Conservation (phyloP, 192 early-diverging fungal species). For the Mortierella hygrophila region DNA sequence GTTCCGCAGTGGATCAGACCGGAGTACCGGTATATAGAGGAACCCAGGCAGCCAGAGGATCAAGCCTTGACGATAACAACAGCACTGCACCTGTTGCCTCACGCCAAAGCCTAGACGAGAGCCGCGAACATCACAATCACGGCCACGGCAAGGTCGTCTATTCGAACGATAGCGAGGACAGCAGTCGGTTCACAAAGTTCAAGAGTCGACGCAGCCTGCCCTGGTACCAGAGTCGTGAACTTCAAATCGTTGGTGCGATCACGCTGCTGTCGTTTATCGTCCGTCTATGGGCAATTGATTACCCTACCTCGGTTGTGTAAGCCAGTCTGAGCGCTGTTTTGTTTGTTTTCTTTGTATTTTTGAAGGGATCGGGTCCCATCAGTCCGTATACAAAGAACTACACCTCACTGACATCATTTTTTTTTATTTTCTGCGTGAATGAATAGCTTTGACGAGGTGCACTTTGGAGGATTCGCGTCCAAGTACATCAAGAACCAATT, state of each 20-base stretch:
- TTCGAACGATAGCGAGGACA: slow-evolving; percentile 4
- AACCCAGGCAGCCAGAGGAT: not conserved
- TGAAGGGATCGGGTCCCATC: too few relatives aligned
- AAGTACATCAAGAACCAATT: slow-evolving; percentile 88
- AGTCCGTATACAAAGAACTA: not conserved
- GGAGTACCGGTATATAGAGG: slow-evolving; percentile 31
- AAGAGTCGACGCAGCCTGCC: slow-evolving; percentile 25
- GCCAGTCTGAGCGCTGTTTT: slow-evolving; percentile 29
- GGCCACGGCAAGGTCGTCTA: not conserved
- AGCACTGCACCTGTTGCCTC: not conserved
- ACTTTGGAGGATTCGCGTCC: slow-evolving; percentile 97
- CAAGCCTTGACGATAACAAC: slow-evolving; percentile 13
- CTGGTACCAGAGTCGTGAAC: slow-evolving; percentile 50
- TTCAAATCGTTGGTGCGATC: slow-evolving; percentile 42
- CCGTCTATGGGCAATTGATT: slow-evolving; percentile 55
- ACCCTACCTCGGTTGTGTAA: slow-evolving; percentile 66
- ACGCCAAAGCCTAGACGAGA: not conserved
- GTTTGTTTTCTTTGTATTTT: not conserved
- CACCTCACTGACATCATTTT: not conserved
- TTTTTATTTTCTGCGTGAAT: not conserved
- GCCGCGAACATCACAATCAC: not conserved
- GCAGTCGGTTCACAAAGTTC: slow-evolving; percentile 23
- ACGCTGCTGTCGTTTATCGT: slow-evolving; percentile 54
- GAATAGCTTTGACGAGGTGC: slow-evolving; percentile 95
- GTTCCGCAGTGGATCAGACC: slow-evolving; percentile 44